These are phyloP conservation scores for Lanmaoa pseudosensibilis DNA, from an alignment of 768 basidiomycete species.

Conservation along the genomic window DNA sequence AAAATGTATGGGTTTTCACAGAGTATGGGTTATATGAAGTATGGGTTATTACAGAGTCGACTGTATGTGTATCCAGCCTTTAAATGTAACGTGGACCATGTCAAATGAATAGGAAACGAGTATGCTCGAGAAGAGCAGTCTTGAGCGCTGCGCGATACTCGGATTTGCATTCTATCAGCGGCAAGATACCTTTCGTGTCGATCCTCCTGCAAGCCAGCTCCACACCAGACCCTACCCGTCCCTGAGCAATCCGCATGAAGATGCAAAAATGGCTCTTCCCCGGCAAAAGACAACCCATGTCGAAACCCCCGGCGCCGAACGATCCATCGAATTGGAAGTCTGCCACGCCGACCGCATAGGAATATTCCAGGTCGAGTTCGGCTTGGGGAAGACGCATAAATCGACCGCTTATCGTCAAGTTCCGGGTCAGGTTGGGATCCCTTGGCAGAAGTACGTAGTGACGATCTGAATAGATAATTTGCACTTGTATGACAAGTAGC, in stretches of 20 bases:
- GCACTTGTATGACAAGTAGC: constrained; percentile 3
- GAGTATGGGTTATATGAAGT: too few species aligned
- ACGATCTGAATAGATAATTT: background rate
- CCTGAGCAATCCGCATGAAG: constrained; percentile 1
- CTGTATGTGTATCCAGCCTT: background rate
- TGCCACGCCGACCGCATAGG: constrained; percentile 4
- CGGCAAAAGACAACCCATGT: background rate
- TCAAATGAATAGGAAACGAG: background rate
- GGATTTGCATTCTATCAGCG: background rate
- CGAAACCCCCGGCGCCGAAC: rapidly evolving
- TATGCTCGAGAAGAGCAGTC: constrained; percentile 8
- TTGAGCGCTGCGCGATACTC: background rate
- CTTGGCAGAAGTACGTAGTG: background rate
- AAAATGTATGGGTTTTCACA: too few species aligned
- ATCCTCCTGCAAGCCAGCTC: constrained; percentile 9
- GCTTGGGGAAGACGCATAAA: background rate
- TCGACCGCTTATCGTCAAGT: background rate
- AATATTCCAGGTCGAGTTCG: background rate
- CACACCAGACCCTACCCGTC: background rate
- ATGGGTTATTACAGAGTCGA: too few species aligned
- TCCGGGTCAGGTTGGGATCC: background rate
- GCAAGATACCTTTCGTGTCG: constrained; percentile 3
- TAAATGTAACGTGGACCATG: background rate
- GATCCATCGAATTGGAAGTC: constrained; percentile 3
- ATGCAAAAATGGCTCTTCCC: constrained; percentile 4